Conservation (phyloP, 2,329 filamentous ascomycete genomes). For the Epichloe aotearoae region DNA sequence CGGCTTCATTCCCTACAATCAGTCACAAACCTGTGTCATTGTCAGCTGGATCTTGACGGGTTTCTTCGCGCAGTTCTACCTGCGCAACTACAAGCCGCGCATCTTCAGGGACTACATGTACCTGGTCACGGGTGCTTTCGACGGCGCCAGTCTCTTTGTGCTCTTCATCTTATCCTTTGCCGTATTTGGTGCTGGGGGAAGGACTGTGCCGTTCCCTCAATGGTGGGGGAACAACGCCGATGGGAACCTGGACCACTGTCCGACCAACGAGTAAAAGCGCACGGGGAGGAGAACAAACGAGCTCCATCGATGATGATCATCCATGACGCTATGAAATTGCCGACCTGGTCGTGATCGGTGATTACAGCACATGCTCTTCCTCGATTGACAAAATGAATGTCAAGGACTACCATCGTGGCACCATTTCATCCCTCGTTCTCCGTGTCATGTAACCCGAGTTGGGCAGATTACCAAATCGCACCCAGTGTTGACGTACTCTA, state of each 20-base stretch:
- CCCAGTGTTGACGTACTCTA: too few species aligned
- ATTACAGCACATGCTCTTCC: too few species aligned
- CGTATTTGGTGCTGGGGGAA: conserved; percentile 38
- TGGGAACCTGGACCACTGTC: conserved; percentile 36
- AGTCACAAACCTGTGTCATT: conserved; percentile 41
- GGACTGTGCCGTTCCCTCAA: conserved; percentile 29
- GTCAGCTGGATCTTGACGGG: conserved; percentile 30
- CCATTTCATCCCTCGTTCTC: too few species aligned
- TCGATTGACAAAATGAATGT: too few species aligned
- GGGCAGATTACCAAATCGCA: too few species aligned
- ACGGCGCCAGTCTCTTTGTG: conserved; percentile 30
- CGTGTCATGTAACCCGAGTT: too few species aligned
- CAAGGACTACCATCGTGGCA: too few species aligned
- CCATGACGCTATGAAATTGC: too few species aligned
- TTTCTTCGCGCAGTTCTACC: conserved; percentile 37
- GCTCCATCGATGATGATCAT: too few species aligned
- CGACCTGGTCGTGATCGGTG: too few species aligned
- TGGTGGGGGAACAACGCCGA: conserved; percentile 42
- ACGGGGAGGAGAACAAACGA: too few species aligned
- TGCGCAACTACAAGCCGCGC: conserved; percentile 36
- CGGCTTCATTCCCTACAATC: conserved; percentile 7
- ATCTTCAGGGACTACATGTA: conserved; percentile 42
- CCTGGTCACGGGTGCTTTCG: conserved; percentile 37
- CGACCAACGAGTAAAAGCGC: conserved; percentile 16
- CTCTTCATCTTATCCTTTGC: conserved; percentile 32